Conservation (phyloP, 768 basidiomycete genomes). For the Boletus pseudopeckii region DNA sequence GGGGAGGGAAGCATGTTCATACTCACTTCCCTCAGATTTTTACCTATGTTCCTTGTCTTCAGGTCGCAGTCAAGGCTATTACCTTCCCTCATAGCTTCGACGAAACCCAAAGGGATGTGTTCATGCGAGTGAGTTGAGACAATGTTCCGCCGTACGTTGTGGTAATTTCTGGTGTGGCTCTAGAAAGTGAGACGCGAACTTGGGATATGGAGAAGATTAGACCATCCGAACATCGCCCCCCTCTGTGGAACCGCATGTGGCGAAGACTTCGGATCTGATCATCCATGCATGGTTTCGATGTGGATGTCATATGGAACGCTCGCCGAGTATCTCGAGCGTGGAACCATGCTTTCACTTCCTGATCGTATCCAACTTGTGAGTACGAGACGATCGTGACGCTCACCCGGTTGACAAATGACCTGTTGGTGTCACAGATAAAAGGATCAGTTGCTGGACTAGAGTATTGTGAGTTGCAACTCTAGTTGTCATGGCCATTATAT, state of each 20-base stretch:
- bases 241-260: background rate
- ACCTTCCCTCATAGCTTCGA: background rate
- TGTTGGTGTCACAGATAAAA: too few species aligned
- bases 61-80: constrained; percentile 7
- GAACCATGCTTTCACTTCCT: too few species aligned
- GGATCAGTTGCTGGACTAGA: background rate
- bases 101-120: too few species aligned
- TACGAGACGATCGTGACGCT: too few species aligned
- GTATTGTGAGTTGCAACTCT: background rate
- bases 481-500: too few species aligned
- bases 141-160: background rate
- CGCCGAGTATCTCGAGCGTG: background rate
- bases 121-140: background rate
- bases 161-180: background rate
- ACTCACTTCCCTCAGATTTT: too few species aligned
- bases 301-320: constrained; percentile 5
- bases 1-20: background rate
- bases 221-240: constrained; percentile 5
- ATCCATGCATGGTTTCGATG: constrained; percentile 4
- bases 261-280: background rate
- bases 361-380: too few species aligned
- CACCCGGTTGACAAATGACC: too few species aligned
- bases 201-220: constrained; percentile 4
- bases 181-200: constrained; percentile 4
- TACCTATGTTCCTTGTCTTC: too few species aligned